A percentile compares a stretch with the other conserved stretches of the same genome.
Conservation (phyloP, 169 alveolate species). For the Plasmodium inui region DNA sequence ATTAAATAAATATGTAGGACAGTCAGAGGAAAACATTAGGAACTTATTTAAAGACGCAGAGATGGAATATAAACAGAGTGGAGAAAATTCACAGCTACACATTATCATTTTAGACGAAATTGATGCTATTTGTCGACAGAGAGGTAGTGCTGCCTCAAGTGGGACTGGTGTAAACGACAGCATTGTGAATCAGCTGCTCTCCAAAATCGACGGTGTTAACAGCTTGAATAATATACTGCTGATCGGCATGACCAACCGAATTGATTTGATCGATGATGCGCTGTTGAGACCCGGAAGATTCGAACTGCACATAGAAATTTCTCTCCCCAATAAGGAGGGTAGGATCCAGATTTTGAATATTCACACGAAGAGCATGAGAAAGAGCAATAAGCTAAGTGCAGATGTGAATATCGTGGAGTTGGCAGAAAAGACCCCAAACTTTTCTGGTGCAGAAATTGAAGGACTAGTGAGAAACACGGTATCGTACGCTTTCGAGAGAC, state of each 20-base stretch:
- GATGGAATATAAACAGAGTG: conserved; percentile 93
- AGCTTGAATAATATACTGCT: conserved; percentile 96
- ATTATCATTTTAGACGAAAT: conserved; percentile 99
- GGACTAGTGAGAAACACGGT: conserved; percentile 95
- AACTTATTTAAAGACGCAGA: conserved; percentile 98
- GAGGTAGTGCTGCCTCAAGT: conserved; percentile 95
- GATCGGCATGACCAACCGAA: conserved; percentile 99
- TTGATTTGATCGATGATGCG: conserved; percentile 99
- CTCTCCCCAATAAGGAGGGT: conserved; percentile 98
- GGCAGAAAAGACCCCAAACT: conserved; percentile 96
- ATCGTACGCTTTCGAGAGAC: conserved; percentile 95
- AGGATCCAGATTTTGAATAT: conserved; percentile 97
- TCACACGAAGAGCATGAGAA: conserved; percentile 96
- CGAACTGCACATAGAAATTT: conserved; percentile 98
- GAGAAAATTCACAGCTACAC: conserved; percentile 97
- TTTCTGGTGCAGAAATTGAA: conserved; percentile 99
- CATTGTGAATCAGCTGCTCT: conserved; percentile 97
- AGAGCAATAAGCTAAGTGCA: conserved; percentile 64
- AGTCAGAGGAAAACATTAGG: conserved; percentile 98
- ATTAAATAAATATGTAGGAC: conserved; percentile 98
- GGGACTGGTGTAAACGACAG: conserved; percentile 96
- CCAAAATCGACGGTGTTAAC: conserved; percentile 99
- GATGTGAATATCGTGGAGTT: conserved; percentile 94
- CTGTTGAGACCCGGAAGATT: conserved; percentile 99
- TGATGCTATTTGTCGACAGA: conserved; percentile 98